phyloP scores from a whole-genome alignment of 108 stramenopile species.

The Nitzschia sp. region DNA sequence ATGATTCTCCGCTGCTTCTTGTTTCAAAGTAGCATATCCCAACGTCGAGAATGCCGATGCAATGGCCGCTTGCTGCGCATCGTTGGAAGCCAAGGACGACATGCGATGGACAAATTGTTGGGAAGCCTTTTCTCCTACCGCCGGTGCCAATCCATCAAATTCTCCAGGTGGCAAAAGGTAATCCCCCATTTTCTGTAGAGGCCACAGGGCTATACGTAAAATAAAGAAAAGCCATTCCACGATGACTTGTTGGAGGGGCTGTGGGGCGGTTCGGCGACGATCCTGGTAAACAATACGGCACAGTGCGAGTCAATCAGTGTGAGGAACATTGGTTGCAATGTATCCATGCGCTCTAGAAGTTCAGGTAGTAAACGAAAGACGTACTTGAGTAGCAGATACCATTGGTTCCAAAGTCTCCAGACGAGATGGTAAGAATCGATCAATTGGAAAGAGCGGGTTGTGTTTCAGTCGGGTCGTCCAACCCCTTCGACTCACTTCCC shows the following conservation, averaged over 20 bases:
- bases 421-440: no score
- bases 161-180: slow-evolving; percentile 48
- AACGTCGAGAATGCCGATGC: slow-evolving; percentile 18
- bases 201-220: slow-evolving; percentile 47
- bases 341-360: no score
- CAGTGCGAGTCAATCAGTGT: not conserved
- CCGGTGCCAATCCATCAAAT: slow-evolving; percentile 61
- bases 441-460: no score
- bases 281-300: slow-evolving; percentile 11
- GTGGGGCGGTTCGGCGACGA: slow-evolving; percentile 6
- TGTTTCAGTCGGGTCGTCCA: no score
- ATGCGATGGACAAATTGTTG: slow-evolving; percentile 56
- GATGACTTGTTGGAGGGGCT: not conserved
- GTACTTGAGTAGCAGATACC: no score
- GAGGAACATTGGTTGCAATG: no score
- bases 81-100: slow-evolving; percentile 8
- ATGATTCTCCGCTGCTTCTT: slow-evolving; percentile 42
- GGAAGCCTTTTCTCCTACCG: slow-evolving; percentile 60
- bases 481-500: no score
- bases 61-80: slow-evolving; percentile 11
- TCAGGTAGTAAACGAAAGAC: no score
- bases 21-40: slow-evolving; percentile 53
- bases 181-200: slow-evolving; percentile 36
- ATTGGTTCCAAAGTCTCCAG: no score
- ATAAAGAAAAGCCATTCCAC: slow-evolving; percentile 10